Conservation (phyloP, 2,329 filamentous ascomycete species). For the Cercospora berteroae region DNA sequence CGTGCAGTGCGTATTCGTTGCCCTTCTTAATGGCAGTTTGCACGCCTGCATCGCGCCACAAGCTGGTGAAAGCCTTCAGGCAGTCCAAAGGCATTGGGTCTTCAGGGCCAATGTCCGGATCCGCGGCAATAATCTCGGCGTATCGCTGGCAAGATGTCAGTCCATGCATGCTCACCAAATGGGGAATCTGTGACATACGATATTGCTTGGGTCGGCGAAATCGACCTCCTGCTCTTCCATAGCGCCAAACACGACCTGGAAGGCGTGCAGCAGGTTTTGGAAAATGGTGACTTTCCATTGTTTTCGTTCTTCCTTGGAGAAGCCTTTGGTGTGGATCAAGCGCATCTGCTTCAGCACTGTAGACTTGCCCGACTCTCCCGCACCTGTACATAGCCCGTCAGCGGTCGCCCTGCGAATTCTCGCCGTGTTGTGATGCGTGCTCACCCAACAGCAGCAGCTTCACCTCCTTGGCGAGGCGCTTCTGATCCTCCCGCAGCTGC, state of each 20-base stretch:
- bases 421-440: constrained; percentile 3
- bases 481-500: constrained; percentile 81
- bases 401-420: background rate
- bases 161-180: constrained; percentile 62
- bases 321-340: constrained; percentile 91
- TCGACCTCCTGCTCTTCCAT: constrained; percentile 82
- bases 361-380: constrained; percentile 92
- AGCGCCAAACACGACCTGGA: constrained; percentile 84
- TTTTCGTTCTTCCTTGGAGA: constrained; percentile 82
- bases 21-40: constrained; percentile 86
- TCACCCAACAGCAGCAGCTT: constrained; percentile 90
- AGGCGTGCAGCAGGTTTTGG: constrained; percentile 88
- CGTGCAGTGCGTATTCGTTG: constrained; percentile 94
- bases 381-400: constrained; percentile 57
- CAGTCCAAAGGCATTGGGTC: constrained; percentile 77
- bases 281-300: constrained; percentile 96
- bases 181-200: constrained; percentile 56
- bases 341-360: constrained; percentile 99
- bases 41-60: constrained; percentile 83
- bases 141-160: constrained; percentile 61
- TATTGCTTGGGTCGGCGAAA: constrained; percentile 75
- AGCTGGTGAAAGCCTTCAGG: constrained; percentile 73
- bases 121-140: constrained; percentile 72
- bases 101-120: constrained; percentile 78
- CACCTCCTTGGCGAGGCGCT: constrained; percentile 79